phyloP scores from a whole-genome alignment of 768 basidiomycete genomes.

The Hortiboletus flavorubellus region DNA sequence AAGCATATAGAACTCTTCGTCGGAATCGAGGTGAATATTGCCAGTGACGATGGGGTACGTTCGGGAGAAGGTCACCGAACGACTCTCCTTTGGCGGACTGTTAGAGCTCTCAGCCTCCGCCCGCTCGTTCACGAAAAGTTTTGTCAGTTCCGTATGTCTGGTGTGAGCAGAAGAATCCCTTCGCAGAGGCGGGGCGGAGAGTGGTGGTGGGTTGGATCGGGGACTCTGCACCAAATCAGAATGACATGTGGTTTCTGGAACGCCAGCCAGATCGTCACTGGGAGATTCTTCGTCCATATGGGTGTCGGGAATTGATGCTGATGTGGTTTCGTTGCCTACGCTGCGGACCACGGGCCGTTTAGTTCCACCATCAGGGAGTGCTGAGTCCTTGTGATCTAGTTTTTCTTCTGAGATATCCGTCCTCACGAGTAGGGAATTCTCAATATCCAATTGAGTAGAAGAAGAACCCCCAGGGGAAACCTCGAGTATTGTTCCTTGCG shows the following conservation, averaged over 20 bases:
- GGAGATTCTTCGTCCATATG: neutral
- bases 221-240: neutral
- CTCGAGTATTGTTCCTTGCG: neutral
- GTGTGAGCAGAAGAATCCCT: neutral
- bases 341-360: neutral
- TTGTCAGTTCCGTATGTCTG: neutral
- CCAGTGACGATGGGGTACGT: neutral
- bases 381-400: neutral
- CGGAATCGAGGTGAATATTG: neutral
- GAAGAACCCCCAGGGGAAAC: neutral
- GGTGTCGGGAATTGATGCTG: neutral
- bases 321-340: neutral
- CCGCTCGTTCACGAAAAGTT: neutral
- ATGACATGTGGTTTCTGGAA: neutral
- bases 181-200: neutral
- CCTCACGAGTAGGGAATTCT: neutral
- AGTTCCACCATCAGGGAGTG: neutral
- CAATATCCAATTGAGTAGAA: neutral
- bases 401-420: neutral
- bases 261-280: neutral
- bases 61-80: neutral
- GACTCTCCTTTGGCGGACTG: neutral
- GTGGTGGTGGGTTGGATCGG: neutral
- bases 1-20: slow-evolving; percentile 33
- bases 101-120: neutral